Evolutionary conservation across 176 grass and related monocot species (phyloP), one percentile per base, ranked within the genome.

Genomic region (Oryza rufipogon): DNA sequence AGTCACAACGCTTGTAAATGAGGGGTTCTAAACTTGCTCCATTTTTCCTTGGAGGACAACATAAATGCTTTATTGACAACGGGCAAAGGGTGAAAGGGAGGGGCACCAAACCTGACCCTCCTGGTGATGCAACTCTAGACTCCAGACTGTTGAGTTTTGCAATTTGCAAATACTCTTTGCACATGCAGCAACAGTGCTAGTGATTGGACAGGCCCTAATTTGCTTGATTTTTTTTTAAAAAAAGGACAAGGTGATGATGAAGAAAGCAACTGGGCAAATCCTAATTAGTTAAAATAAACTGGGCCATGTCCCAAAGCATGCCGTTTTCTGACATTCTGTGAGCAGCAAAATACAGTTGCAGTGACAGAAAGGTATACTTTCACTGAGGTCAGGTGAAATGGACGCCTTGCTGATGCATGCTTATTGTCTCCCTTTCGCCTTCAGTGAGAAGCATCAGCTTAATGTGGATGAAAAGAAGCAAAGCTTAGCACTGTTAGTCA

Each of bases 321-420:
- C 5, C n/a, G 70, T 64, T 86, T 86, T 86, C 77, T 80, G 70
- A 75, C 85, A 64, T 68, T 71, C 5, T 77, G 20, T 77, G 52
- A 48, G 67, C 51, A 64, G 78, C 74, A 63, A 22, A 44, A 4
- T 36, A 46, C 58, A 66, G 44, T 8, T 44, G 32, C n/a, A 42
- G 30, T 41, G 45, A 26, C 66, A 26, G 41, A 66, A 75, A 75
- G 30, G 13, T 9, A 16, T 7, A 16, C 20, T 41, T 47, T 67
- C 48, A 26, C 3, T 68, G 23, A 47, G 68, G 47, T 77, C 73
- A 38, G 73, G 73, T 65, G 80, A 77, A 64, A 82, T 61, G 39
- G 41, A 61, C 23, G 38, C 16, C 64, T 46, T 19, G 63, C 71
- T 70, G 1, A 20, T 26, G 46, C 64, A 63, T 19, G 17, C 38